phyloP scores from a whole-genome alignment of 1,284 basidiomycete species.

The Microbotryomycetes sp. region DNA sequence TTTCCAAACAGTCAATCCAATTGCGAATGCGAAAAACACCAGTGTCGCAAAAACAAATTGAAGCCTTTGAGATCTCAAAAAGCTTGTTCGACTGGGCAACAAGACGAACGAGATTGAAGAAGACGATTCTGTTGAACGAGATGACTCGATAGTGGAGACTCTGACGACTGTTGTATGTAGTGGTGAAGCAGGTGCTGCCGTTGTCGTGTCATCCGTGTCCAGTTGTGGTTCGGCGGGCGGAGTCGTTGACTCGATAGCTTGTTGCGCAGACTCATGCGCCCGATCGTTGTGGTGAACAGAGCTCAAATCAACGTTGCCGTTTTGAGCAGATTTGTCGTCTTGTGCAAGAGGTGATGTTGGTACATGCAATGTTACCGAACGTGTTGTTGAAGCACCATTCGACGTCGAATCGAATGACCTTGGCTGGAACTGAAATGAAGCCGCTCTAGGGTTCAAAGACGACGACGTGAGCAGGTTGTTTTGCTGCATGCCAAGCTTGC shows the following conservation, averaged over 20 bases:
- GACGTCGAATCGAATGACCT: background rate
- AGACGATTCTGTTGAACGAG: background rate
- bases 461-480: too few relatives aligned
- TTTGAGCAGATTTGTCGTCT: too few relatives aligned
- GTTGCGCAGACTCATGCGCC: background rate
- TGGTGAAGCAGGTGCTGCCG: background rate
- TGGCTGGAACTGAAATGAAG: background rate
- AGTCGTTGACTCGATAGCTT: background rate
- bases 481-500: too few relatives aligned
- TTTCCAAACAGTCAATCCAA: constrained; percentile 13
- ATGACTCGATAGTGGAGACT: background rate
- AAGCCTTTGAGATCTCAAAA: constrained; percentile 19
- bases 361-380: too few relatives aligned
- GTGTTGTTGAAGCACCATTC: background rate
- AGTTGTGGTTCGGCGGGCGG: too few relatives aligned
- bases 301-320: too few relatives aligned
- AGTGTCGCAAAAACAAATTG: constrained; percentile 19
- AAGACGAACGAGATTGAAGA: constrained; percentile 5
- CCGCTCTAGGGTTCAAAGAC: background rate
- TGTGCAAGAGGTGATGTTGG: too few relatives aligned
- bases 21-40: constrained; percentile 16
- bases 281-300: too few relatives aligned
- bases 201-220: background rate
- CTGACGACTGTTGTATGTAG: background rate
- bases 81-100: constrained; percentile 15